Evolutionary conservation across 495 filamentous ascomycete species (phyloP).

Genomic region (Xylaria venustula): DNA sequence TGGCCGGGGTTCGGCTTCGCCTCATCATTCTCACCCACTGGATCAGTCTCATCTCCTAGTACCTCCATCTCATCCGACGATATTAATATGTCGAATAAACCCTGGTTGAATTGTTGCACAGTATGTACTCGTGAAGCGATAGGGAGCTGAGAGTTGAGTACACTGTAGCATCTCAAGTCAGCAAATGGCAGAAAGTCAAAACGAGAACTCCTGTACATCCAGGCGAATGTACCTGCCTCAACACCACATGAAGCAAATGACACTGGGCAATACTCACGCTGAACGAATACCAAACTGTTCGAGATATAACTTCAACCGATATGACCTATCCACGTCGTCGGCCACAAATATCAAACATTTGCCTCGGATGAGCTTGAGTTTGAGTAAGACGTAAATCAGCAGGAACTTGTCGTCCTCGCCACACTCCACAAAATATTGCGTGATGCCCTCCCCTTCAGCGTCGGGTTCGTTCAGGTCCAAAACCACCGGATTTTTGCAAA

Average conservation of each 20-base stretch:
- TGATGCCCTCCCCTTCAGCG: constrained; percentile 68
- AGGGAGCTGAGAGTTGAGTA: constrained; percentile 92
- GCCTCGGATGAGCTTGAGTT: constrained; percentile 89
- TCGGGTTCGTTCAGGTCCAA: constrained; percentile 73
- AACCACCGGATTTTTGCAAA: constrained; percentile 75
- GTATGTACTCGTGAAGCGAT: constrained; percentile 91
- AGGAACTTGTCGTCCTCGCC: constrained; percentile 97
- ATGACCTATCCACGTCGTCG: constrained; percentile 91
- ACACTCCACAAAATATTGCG: constrained; percentile 86
- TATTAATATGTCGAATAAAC: constrained; percentile 94
- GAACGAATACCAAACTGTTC: constrained; percentile 95
- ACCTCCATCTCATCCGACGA: constrained; percentile 92
- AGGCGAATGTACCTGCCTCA: not conserved
- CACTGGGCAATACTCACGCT: constrained; percentile 8
- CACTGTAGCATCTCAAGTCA: constrained; percentile 48
- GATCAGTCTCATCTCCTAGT: constrained; percentile 60
- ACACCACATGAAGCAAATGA: not conserved
- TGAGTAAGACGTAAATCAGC: constrained; percentile 89
- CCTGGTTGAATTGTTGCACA: constrained; percentile 95
- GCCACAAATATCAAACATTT: constrained; percentile 93
- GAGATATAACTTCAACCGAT: constrained; percentile 90
- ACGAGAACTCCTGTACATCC: too few relatives aligned
- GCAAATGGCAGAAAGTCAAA: not conserved
- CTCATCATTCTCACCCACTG: constrained; percentile 22
- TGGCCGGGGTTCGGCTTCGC: not conserved